Evolutionary conservation across 495 filamentous ascomycete genomes (phyloP), one percentile per base, ranked within the genome.

Genomic region (Rostrohypoxylon terebratum): DNA sequence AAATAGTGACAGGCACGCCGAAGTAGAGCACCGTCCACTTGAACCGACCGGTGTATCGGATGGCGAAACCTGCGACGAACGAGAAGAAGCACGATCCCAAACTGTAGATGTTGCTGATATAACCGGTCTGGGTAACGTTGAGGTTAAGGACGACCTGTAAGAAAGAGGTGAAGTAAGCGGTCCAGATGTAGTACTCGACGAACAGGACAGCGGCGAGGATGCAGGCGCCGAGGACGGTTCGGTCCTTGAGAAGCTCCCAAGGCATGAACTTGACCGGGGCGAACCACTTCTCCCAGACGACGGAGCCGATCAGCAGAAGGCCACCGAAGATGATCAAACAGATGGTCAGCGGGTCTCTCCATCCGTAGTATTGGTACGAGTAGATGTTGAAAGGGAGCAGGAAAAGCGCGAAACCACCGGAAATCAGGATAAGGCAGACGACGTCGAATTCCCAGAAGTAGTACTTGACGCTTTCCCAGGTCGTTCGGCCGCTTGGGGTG

Each of bases 101-200:
- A 74, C 77, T 80, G 79, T 85, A 86, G 64, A 80, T 77, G 73
- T 84, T 86, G 57, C 68, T 68, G 73, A 89, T 76, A 71, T 88
- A 88, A 31, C 66, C 84, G 0, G 88, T 84, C 63, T 86, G 79
- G 16, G 77, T 80, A 36, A 86, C 66, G 68, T 74, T 76, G 14
- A 88, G 83, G 68, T 85, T 77, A 74, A 87, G 83, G 14, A 90
- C 89, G 21, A 91, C 87, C 74, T 87, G 85, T n/a, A 89, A 78
- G 81, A 86, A 90, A 31, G 86, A 86, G 60, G 74, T 82, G 81
- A 87, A 88, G 73, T 88, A 89, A 31, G 82, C 75, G 58, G 86
- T 84, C 87, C 87, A 91, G 75, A 80, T 85, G 73, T 87, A 87
- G 77, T 85, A 90, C 67, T 82, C 85, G 78, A 91, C 81, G 75